Base-by-base conservation (phyloP, 2,329 filamentous ascomycete species). In the Clonostachys rosea region DNA sequence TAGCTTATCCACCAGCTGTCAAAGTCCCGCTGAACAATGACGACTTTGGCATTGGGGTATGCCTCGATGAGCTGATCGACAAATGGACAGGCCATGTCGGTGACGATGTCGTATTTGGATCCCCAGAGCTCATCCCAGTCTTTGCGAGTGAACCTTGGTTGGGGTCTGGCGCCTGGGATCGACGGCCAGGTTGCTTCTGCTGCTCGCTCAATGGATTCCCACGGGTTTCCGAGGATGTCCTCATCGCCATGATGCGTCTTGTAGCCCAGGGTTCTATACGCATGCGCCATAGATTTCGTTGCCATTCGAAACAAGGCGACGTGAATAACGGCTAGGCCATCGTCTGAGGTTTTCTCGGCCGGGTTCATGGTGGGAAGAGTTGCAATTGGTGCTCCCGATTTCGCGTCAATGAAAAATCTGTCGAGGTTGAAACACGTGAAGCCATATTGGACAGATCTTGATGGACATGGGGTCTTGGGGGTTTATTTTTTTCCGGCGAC, bases 111-210 rank as follows among this genome's bases (percentile, higher is more conserved):
- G 43, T 49, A 63, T 30, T 30, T 30, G 10, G 50, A 44, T 1
- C 59, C 57, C 45, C 51, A 66, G 8, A 67, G 44, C 50, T 60
- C 52, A 36, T 67, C 61, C 65, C 64, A 66, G 4, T 67, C 47
- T 10, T 55, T 45, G 13, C 56, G 57, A 0, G 53, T 56, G 7
- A 65, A 59, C 24, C 24, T 30, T 30, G 8, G 24, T 2, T 11
- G 37, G 37, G n/a, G 37, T 40, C 37, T n/a, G n/a, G 42, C 42
- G 12, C 20, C 42, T 6, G 42, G 36, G 8, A 43, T 34, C 9
- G 34, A 13, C 17, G 43, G 47, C 40, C 42, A 52, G 8, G 48
- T 52, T 8, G 40, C 48, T 30, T 49, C 47, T 11, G 47, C 47
- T 2, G 47, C 43, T n/a, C 43, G 13, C 16, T 49, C 47, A 20